These are phyloP conservation scores for Lecanicillium sp. DNA, from an alignment of 2,329 filamentous ascomycete genomes.

Conservation along the genomic window DNA sequence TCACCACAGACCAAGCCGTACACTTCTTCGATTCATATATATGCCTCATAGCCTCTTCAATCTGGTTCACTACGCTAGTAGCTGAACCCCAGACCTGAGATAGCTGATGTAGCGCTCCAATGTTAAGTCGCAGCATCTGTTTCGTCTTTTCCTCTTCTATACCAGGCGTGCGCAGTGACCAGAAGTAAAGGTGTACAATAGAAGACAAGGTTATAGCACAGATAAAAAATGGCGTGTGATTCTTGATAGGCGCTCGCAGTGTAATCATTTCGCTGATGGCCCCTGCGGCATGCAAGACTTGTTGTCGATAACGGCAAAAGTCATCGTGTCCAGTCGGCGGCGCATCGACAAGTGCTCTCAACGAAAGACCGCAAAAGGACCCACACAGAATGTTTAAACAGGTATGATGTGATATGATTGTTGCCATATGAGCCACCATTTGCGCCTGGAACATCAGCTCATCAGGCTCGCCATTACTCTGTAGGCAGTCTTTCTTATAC, in stretches of 20 bases:
- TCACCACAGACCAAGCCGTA: too few species aligned
- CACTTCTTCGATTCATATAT: neutral
- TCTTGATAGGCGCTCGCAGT: neutral
- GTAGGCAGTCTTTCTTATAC: slow-evolving; percentile 2
- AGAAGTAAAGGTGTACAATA: slow-evolving; percentile 3
- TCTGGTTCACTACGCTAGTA: neutral
- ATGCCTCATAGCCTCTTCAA: neutral
- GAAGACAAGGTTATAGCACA: slow-evolving; percentile 4
- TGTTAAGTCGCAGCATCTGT: slow-evolving; percentile 4
- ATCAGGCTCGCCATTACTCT: slow-evolving; percentile 1
- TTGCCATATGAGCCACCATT: slow-evolving; percentile 3
- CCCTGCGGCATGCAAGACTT: slow-evolving; percentile 1
- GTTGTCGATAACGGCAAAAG: too few species aligned
- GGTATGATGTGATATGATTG: too few species aligned
- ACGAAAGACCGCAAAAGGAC: too few species aligned
- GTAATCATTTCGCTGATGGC: slow-evolving; percentile 4
- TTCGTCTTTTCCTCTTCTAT: neutral
- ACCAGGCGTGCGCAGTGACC: neutral
- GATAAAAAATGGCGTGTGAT: slow-evolving; percentile 5
- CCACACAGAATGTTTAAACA: too few species aligned
- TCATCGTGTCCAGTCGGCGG: too few species aligned
- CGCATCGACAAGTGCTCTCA: too few species aligned
- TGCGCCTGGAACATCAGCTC: slow-evolving; percentile 7
- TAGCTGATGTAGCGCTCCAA: slow-evolving; percentile 6
- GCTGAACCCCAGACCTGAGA: neutral